A percentile compares a stretch with the other conserved stretches of the same genome.
phyloP scores from a whole-genome alignment of 352 stramenopile species.

The Phytophthora fragariaefolia region DNA sequence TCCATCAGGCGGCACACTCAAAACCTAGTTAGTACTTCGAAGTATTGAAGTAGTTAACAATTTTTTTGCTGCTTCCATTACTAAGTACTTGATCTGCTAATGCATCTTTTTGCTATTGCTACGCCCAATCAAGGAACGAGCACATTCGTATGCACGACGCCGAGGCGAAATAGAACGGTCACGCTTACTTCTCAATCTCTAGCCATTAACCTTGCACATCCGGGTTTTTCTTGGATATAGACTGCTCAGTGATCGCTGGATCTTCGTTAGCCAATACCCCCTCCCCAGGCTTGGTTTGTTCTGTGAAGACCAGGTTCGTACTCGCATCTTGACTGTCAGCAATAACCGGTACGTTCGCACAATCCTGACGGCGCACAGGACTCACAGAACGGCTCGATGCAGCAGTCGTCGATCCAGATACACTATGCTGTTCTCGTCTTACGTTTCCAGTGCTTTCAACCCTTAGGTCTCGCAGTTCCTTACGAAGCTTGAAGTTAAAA shows the following conservation, averaged over 20 bases:
- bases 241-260: slow-evolving; percentile 4
- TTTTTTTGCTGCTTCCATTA: slow-evolving; percentile 33
- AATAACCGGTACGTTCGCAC: not conserved
- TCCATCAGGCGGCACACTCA: too few species aligned
- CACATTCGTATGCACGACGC: slow-evolving; percentile 20
- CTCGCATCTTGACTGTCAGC: slow-evolving; percentile 2
- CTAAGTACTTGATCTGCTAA: slow-evolving; percentile 21
- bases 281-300: not conserved
- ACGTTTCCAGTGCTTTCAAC: slow-evolving; percentile 23
- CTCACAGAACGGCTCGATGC: slow-evolving; percentile 41
- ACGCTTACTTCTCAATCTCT: slow-evolving; percentile 3
- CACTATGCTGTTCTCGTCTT: slow-evolving; percentile 29
- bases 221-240: not conserved
- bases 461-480: slow-evolving; percentile 56
- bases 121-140: slow-evolving; percentile 15
- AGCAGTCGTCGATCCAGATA: slow-evolving; percentile 38
- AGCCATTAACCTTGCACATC: slow-evolving; percentile 19
- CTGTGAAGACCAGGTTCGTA: not conserved
- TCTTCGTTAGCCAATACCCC: slow-evolving; percentile 1
- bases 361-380: slow-evolving; percentile 16
- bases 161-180: slow-evolving; percentile 5
- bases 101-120: slow-evolving; percentile 14
- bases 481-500: slow-evolving; percentile 81
- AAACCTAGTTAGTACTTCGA: too few species aligned
- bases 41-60: slow-evolving; percentile 13